Base-by-base conservation (phyloP, 306 rosid genomes). In the Herpetospermum pedunculosum region DNA sequence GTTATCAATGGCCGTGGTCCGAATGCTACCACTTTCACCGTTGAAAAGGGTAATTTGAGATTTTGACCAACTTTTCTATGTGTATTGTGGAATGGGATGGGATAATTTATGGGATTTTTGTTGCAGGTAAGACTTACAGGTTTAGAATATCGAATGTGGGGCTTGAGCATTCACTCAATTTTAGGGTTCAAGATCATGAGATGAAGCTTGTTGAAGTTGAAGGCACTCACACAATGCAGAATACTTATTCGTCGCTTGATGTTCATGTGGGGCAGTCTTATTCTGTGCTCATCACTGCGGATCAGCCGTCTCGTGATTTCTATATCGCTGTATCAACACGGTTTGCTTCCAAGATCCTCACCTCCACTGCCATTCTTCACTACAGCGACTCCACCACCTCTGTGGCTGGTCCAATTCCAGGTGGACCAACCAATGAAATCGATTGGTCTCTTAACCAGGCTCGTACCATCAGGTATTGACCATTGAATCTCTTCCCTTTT, bases 131-230 rank as follows among this genome's bases (percentile, higher is more conserved):
- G 77, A 91, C 97, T n/a, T 89, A 94, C 54, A 87, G 97, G 77
- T 90, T 94, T 23, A 89, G 98, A 82, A 85, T 94, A 79, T 77
- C 96, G 58, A 94, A 94, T 73, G 96, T 94, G 63, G 98, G 98
- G 52, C 89, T 89, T 35, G 83, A 88, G 71, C 83, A 89, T 71
- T 76, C 96, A 0, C 90, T 94, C 48, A 94, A 94, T 83, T 91
- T 94, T 58, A 81, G 97, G 78, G 88, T 94, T 74, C 87, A 94
- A 76, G 96, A 84, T 6, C 97, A 94, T 67, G 8, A 13, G 75
- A 75, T 94, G 97, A 85, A 81, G 69, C 54, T 94, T 72, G 97
- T 91, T 41, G 98, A 94, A 81, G 98, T 91, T 32, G 97, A 94
- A 54, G 98, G 98, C 63, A 91, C 97, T 37, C 98, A 94, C 89